These are phyloP conservation scores for Akanthomyces dipterigenus DNA, from an alignment of 2,329 filamentous ascomycete genomes.

Conservation along the genomic window DNA sequence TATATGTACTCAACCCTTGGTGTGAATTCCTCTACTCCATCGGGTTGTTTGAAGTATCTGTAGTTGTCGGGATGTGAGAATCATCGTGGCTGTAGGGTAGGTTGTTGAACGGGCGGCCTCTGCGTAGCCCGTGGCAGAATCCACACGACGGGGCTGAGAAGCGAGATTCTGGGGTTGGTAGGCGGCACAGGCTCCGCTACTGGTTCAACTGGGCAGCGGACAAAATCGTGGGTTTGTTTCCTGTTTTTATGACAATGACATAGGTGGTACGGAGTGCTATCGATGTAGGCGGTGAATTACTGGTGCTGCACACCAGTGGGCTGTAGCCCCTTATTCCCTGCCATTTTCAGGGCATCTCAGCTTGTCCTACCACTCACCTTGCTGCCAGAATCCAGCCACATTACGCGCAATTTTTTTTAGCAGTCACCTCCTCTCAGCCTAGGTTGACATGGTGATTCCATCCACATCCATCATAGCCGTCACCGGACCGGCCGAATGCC, in stretches of 20 bases:
- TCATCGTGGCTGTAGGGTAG: neutral
- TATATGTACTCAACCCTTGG: no score
- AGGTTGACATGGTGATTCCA: neutral
- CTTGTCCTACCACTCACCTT: neutral
- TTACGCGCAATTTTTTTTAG: neutral
- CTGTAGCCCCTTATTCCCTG: neutral
- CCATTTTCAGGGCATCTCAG: neutral
- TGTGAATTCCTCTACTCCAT: no score
- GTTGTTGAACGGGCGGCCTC: no score
- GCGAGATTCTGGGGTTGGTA: neutral
- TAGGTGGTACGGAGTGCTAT: neutral
- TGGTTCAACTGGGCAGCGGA: neutral
- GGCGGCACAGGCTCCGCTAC: neutral
- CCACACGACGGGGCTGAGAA: neutral
- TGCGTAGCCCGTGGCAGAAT: neutral
- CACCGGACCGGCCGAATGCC: conserved; percentile 2
- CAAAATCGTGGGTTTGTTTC: neutral
- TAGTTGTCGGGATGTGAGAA: neutral
- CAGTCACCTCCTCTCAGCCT: neutral
- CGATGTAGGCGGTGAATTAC: neutral
- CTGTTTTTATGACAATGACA: no score
- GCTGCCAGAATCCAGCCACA: neutral
- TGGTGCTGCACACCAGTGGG: neutral
- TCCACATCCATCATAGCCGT: neutral
- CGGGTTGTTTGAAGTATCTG: no score